Base-by-base conservation (phyloP, 2,329 filamentous ascomycete genomes). In the Alternaria ventricosa region DNA sequence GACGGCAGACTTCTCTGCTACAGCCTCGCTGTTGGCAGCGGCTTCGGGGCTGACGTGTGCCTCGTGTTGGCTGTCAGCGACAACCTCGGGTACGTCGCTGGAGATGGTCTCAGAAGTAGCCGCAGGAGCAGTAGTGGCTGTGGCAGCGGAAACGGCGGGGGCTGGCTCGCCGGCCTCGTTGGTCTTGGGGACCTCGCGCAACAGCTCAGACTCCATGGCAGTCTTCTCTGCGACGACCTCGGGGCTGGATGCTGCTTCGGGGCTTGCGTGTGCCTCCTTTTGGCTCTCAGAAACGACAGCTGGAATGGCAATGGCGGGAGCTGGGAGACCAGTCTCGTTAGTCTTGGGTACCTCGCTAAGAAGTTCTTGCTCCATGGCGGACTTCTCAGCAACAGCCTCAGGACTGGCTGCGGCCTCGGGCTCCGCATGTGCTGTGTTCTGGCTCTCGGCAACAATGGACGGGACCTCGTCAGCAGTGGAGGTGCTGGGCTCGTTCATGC, bases 281-380 rank as follows among this genome's bases (percentile, higher is more conserved):
- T 94, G 90, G 80, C 89, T 92, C 74, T 93, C 87, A 75, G 88
- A 89, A 57, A 93, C 91, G 41, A 91, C 80, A 58, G 87, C 85
- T 22, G 89, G 89, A 7, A 78, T 68, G 57, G 73, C 77, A 22
- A 72, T 43, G 5, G 63, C 27, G 20, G 71, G 71, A 41, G 71
- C 71, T 3, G 71, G 61, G 50, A 80, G 82, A 28, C 71, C 74
- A 57, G 84, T 82, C 51, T 79, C 80, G 43, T 80, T 78, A 2
- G 77, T 70, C 68, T 80, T 77, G 54, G 79, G 78, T 13, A 77
- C 74, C 63, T 74, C 67, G 22, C 63, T 62, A 20, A 74, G 83
- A 12, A 96, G 84, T 81, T 97, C 91, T 22, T 87, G 82, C 82
- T 94, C 91, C 7, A 93, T 84, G 55, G 85, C 83, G 55, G 86